Percentiles rank a stretch among this genome's conserved stretches.
These are phyloP conservation scores for Magnusiomyces magnusii DNA, from an alignment of 1,139 yeast genomes.

Conservation along the genomic window DNA sequence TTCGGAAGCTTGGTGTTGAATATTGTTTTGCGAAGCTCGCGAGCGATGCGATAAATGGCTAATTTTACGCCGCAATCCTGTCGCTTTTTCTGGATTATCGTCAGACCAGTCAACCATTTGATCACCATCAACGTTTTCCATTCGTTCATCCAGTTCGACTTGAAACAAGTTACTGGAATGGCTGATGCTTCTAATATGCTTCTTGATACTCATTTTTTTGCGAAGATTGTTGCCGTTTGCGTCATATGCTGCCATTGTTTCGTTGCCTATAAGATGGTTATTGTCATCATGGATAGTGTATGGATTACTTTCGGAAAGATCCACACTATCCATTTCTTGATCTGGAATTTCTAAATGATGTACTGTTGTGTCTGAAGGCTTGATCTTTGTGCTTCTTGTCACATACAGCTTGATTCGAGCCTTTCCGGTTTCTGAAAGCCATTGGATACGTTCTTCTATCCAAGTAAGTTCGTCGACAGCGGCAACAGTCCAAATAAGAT, in stretches of 20 bases:
- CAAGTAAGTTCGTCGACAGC: constrained; percentile 23
- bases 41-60: constrained; percentile 1
- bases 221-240: background rate
- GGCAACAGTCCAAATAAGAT: constrained; percentile 28
- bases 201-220: constrained; percentile 6
- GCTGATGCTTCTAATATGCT: constrained; percentile 13
- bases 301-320: background rate
- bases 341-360: background rate
- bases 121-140: constrained; percentile 14
- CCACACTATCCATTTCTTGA: background rate
- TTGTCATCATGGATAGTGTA: background rate
- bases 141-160: constrained; percentile 8
- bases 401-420: constrained; percentile 26
- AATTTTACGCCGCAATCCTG: background rate
- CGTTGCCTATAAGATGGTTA: constrained; percentile 1
- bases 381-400: constrained; percentile 8
- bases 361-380: background rate
- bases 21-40: background rate
- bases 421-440: constrained; percentile 18
- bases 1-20: background rate
- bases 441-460: constrained; percentile 25
- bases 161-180: constrained; percentile 11
- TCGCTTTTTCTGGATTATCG: constrained; percentile 4
- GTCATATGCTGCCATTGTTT: background rate
- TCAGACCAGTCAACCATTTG: constrained; percentile 16